These are phyloP conservation scores for Eucalyptus grandis DNA, from an alignment of 345 rosid genomes.

Conservation along the genomic window DNA sequence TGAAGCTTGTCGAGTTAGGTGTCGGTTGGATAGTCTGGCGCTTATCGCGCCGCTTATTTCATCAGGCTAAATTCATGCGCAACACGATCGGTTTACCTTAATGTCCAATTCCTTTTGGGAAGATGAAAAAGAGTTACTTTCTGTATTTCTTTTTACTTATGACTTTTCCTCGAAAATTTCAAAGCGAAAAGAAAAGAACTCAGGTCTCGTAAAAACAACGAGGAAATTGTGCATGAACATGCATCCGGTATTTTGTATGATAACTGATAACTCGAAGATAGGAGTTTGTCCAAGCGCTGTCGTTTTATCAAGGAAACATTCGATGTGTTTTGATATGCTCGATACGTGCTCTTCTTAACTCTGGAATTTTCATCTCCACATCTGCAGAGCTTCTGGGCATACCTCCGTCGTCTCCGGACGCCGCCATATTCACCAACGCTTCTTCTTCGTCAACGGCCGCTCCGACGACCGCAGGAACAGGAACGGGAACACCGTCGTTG, in stretches of 20 bases:
- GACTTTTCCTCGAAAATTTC: background rate
- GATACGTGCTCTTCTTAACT: background rate
- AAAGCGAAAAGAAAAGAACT: background rate
- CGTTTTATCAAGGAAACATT: background rate
- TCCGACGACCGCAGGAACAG: conserved; percentile 1
- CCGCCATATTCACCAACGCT: conserved; percentile 39
- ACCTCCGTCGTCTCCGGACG: conserved; percentile 73
- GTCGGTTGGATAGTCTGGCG: background rate
- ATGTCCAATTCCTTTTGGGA: background rate
- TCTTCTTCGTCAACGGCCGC: conserved; percentile 19
- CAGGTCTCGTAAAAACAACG: background rate
- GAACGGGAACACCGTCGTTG: background rate
- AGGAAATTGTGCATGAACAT: background rate
- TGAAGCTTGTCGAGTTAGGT: background rate
- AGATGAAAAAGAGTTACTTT: background rate
- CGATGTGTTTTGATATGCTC: background rate
- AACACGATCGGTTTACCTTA: background rate
- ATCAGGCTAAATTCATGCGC: background rate
- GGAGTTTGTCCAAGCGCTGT: background rate
- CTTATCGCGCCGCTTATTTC: background rate
- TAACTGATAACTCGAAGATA: background rate
- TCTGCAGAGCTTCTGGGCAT: conserved; percentile 67
- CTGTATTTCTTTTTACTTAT: background rate
- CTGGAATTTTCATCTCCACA: background rate
- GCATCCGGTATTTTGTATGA: background rate